Evolutionary conservation across 129 eudicot genomes (phyloP).

Genomic region (Scalesia atractyloides): DNA sequence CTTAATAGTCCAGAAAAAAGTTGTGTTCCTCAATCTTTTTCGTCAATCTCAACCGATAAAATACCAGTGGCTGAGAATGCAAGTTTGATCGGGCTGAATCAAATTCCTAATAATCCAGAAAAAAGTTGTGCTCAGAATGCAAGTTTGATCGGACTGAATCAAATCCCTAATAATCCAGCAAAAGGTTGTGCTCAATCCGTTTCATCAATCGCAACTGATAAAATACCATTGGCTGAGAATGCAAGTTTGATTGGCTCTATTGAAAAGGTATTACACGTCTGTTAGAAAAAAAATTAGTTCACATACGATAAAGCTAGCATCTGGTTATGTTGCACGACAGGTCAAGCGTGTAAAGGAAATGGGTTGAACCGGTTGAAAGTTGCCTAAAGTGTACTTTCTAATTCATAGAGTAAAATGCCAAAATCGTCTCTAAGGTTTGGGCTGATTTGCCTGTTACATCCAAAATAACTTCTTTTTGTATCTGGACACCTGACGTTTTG

Average conservation of each 20-base stretch:
- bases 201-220: constrained; percentile 35
- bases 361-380: background rate
- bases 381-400: background rate
- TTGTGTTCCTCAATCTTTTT: constrained; percentile 22
- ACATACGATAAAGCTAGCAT: background rate
- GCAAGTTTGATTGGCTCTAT: constrained; percentile 31
- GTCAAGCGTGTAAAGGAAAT: constrained; percentile 1
- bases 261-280: background rate
- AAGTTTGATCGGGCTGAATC: constrained; percentile 38
- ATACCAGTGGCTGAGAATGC: constrained; percentile 46
- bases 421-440: too few relatives aligned
- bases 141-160: constrained; percentile 38
- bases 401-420: too few relatives aligned
- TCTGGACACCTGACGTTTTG: too few relatives aligned
- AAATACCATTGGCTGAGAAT: constrained; percentile 48
- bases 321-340: background rate
- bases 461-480: too few relatives aligned
- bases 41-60: constrained; percentile 38
- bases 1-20: constrained; percentile 34
- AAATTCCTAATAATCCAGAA: constrained; percentile 37
- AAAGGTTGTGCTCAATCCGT: constrained; percentile 30
- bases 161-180: constrained; percentile 37
- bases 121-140: constrained; percentile 37
- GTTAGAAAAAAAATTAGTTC: background rate
- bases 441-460: too few relatives aligned